Evolutionary conservation across 2,329 filamentous ascomycete species (phyloP).

Genomic region (Colletotrichum limetticola): DNA sequence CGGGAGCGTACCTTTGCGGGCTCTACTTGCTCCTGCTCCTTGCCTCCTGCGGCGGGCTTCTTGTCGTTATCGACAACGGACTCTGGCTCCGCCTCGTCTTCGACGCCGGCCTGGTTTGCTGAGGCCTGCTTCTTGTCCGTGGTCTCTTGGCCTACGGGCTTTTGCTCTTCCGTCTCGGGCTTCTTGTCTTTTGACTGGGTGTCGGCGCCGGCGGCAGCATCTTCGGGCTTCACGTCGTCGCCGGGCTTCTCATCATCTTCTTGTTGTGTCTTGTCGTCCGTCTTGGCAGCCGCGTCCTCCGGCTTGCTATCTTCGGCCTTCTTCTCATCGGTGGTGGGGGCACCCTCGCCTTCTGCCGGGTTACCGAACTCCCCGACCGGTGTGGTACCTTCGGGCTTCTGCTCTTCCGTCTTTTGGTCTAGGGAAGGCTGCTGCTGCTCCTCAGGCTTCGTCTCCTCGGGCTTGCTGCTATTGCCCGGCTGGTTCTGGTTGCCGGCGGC

Average conservation of each 20-base stretch:
- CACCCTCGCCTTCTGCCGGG: conserved; percentile 8
- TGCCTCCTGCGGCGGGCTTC: conserved; percentile 13
- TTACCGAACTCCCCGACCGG: conserved; percentile 29
- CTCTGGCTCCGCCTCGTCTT: conserved; percentile 36
- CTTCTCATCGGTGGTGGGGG: conserved; percentile 1
- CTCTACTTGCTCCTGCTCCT: conserved; percentile 31
- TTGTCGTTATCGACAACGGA: conserved; percentile 14
- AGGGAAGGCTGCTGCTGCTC: background rate
- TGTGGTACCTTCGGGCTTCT: conserved; percentile 28
- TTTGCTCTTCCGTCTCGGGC: conserved; percentile 35
- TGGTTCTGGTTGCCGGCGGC: conserved; percentile 7
- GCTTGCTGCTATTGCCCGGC: conserved; percentile 20
- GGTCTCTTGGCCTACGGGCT: conserved; percentile 34
- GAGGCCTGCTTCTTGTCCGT: conserved; percentile 37
- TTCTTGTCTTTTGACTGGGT: conserved; percentile 32
- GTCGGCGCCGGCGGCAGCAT: background rate
- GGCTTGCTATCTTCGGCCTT: background rate
- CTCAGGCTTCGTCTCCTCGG: conserved; percentile 19
- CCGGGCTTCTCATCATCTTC: conserved; percentile 17
- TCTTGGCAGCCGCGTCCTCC: background rate
- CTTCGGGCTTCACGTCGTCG: background rate
- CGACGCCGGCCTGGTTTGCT: conserved; percentile 34
- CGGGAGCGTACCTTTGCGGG: conserved; percentile 21
- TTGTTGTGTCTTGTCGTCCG: conserved; percentile 15
- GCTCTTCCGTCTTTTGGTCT: conserved; percentile 13